Conservation (phyloP, 306 rosid species). For the Carpinus viminea region DNA sequence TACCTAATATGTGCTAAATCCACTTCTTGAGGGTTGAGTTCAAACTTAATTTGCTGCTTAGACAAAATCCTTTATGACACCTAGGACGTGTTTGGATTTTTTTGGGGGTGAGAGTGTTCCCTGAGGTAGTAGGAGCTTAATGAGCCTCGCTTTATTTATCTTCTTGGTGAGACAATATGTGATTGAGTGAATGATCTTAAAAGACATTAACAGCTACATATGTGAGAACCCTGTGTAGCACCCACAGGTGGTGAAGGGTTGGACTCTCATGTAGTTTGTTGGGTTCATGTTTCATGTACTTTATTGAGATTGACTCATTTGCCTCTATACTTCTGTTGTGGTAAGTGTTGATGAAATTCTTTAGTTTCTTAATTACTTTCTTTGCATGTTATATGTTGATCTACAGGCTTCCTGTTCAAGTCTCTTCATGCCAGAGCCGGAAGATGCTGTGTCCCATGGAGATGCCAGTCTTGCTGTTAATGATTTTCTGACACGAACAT, state of each 20-base stretch:
- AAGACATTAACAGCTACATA: not conserved
- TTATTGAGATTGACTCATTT: not conserved
- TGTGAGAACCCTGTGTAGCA: not conserved
- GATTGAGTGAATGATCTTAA: not conserved
- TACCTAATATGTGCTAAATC: not conserved
- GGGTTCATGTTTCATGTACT: not conserved
- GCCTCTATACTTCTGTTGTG: not conserved
- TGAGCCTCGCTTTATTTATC: too few species aligned
- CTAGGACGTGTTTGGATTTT: not conserved
- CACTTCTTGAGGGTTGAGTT: not conserved
- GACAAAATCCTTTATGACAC: not conserved
- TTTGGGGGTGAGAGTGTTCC: not conserved
- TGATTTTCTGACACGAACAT: conserved; percentile 78
- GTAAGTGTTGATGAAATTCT: not conserved
- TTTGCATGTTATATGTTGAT: conserved; percentile 9
- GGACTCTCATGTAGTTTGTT: not conserved
- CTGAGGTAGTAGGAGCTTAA: too few species aligned
- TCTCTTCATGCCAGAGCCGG: conserved; percentile 87
- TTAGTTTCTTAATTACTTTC: not conserved
- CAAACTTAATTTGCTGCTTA: not conserved
- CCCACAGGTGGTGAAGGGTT: too few species aligned
- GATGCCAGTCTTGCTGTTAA: conserved; percentile 89
- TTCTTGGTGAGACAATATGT: not conserved
- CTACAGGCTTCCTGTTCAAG: conserved; percentile 73
- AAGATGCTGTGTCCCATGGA: conserved; percentile 92